phyloP scores from a whole-genome alignment of 768 basidiomycete genomes.

The Leccinum subgranulosum region DNA sequence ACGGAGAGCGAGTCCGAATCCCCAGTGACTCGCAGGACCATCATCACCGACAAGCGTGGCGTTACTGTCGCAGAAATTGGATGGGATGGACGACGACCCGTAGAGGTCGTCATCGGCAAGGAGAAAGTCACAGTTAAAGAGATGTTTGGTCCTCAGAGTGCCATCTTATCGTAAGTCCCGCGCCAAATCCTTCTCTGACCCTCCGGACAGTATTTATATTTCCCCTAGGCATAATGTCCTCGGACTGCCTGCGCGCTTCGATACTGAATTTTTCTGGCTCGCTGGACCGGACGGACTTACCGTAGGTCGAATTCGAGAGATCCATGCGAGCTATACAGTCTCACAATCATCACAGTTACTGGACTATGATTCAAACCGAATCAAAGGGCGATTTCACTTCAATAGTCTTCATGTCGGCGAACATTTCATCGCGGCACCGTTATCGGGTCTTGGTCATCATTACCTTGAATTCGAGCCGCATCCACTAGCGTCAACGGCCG shows the following conservation, averaged over 20 bases:
- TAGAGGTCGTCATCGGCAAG: constrained; percentile 47
- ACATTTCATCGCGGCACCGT: constrained; percentile 46
- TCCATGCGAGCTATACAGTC: neutral
- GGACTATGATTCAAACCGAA: constrained; percentile 48
- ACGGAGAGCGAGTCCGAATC: constrained; percentile 27
- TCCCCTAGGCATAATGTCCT: constrained; percentile 50
- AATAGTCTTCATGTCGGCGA: constrained; percentile 45
- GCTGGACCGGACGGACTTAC: constrained; percentile 52
- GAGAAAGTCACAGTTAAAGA: constrained; percentile 50
- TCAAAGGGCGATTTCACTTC: constrained; percentile 50
- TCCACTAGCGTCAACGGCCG: constrained; percentile 45
- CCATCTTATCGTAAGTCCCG: constrained; percentile 49
- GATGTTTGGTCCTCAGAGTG: constrained; percentile 55
- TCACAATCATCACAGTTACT: constrained; percentile 38
- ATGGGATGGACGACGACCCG: constrained; percentile 53
- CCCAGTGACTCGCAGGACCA: constrained; percentile 38
- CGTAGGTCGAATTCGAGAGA: constrained; percentile 32
- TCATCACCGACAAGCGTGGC: constrained; percentile 42
- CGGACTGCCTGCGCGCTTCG: constrained; percentile 60
- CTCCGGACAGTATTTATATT: neutral
- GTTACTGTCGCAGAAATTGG: constrained; percentile 42
- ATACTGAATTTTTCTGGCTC: constrained; percentile 58
- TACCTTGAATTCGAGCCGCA: constrained; percentile 57
- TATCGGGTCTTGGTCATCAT: constrained; percentile 52
- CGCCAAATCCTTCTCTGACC: neutral